These are phyloP conservation scores for Xylariales sp. DNA, from an alignment of 2,329 filamentous ascomycete genomes.

Conservation along the genomic window DNA sequence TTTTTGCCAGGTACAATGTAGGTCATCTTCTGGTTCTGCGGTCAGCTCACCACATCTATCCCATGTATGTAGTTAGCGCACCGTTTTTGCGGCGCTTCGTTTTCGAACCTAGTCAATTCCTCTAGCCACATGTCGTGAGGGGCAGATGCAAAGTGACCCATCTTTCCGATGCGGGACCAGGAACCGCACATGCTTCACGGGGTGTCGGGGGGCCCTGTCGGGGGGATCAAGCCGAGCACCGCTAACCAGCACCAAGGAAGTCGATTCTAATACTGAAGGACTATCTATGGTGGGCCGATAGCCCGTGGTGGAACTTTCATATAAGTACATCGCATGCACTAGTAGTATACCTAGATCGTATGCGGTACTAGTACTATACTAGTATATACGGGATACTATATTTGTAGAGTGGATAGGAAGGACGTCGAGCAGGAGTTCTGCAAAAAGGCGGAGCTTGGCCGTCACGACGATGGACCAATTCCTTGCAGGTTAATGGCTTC, in stretches of 20 bases:
- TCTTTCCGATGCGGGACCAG: constrained; percentile 1
- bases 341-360: too few species aligned
- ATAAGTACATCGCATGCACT: too few species aligned
- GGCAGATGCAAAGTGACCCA: background rate
- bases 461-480: background rate
- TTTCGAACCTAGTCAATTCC: background rate
- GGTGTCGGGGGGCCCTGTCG: too few species aligned
- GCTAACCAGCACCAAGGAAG: too few species aligned
- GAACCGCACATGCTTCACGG: background rate
- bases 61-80: too few species aligned
- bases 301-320: too few species aligned
- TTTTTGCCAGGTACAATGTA: background rate
- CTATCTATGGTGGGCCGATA: too few species aligned
- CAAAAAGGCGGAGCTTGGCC: background rate
- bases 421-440: too few species aligned
- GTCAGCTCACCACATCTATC: background rate
- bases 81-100: background rate
- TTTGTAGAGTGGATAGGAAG: background rate
- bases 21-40: background rate
- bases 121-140: background rate
- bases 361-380: too few species aligned
- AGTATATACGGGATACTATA: too few species aligned
- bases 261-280: background rate
- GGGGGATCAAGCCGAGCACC: background rate
- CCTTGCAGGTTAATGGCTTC: background rate